These are phyloP conservation scores for Hypseocharis bilobata DNA, from an alignment of 441 rosid genomes.

Conservation along the genomic window DNA sequence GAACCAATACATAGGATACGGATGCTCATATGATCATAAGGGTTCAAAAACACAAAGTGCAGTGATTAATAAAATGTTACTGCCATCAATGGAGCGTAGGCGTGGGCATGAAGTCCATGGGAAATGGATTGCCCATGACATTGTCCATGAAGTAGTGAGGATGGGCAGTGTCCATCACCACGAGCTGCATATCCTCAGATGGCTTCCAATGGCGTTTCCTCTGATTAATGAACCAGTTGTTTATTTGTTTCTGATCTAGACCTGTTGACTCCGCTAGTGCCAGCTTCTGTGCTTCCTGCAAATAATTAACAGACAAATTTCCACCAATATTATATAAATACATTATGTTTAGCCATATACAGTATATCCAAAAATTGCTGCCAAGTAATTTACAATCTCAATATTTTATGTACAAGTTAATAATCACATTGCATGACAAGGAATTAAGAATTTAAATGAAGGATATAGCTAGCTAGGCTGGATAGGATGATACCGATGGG, in stretches of 20 bases:
- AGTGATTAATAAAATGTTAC: too few species aligned
- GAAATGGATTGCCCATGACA: slow-evolving; percentile 63
- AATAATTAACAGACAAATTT: too few species aligned
- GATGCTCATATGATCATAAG: too few species aligned
- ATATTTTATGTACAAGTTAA: too few species aligned
- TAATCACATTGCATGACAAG: neutral
- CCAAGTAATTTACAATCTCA: too few species aligned
- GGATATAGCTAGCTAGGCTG: too few species aligned
- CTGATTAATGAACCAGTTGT: slow-evolving; percentile 97
- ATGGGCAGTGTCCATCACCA: slow-evolving; percentile 78
- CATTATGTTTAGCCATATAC: too few species aligned
- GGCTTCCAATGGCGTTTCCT: slow-evolving; percentile 99
- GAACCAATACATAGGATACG: too few species aligned
- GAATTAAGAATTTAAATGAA: neutral
- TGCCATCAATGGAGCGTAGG: slow-evolving; percentile 16
- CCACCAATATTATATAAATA: too few species aligned
- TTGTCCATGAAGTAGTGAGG: slow-evolving; percentile 75
- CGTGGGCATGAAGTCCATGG: slow-evolving; percentile 62
- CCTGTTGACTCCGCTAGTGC: slow-evolving; percentile 86
- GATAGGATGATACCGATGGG: slow-evolving; percentile 93
- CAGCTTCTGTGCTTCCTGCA: slow-evolving; percentile 82
- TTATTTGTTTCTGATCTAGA: slow-evolving; percentile 89
- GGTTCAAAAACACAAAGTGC: too few species aligned
- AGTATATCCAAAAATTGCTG: too few species aligned
- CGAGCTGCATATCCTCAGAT: slow-evolving; percentile 86